A percentile compares a stretch with the other conserved stretches of the same genome.
phyloP scores from a whole-genome alignment of 2,329 filamentous ascomycete genomes.

The Nemania bipapillata region DNA sequence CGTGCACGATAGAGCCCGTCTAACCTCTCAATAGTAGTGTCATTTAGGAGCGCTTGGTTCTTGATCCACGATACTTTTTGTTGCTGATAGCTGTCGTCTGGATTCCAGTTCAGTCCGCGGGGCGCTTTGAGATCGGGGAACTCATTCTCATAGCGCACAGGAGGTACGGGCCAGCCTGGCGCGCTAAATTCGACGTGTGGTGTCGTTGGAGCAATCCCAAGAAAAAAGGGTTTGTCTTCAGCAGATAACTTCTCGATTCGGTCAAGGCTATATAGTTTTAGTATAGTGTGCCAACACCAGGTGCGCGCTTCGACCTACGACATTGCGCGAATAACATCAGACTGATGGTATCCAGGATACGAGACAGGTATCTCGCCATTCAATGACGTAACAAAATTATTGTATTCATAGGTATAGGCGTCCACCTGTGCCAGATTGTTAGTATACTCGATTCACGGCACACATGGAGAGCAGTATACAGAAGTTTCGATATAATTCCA shows the following conservation, averaged over 20 bases:
- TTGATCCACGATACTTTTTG: conserved; percentile 34
- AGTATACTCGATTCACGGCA: background rate
- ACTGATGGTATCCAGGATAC: conserved; percentile 37
- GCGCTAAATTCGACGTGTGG: conserved; percentile 31
- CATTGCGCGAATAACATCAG: conserved; percentile 31
- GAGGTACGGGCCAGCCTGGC: conserved; percentile 33
- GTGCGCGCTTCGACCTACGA: conserved; percentile 21
- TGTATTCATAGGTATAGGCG: conserved; percentile 35
- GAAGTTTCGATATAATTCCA: conserved; percentile 27
- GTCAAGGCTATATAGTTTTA: conserved; percentile 30
- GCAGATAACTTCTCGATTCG: conserved; percentile 33
- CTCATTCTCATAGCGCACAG: conserved; percentile 28
- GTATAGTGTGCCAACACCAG: background rate
- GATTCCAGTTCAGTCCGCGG: conserved; percentile 31
- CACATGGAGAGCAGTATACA: background rate
- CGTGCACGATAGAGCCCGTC: conserved; percentile 35
- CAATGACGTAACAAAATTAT: conserved; percentile 30
- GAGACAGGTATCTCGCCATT: conserved; percentile 36
- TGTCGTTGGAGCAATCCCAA: conserved; percentile 30
- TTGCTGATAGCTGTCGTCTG: conserved; percentile 25
- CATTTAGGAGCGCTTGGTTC: conserved; percentile 17
- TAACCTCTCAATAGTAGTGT: conserved; percentile 12
- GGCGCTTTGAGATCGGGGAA: conserved; percentile 28
- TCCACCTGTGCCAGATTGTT: conserved; percentile 24
- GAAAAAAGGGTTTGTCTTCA: conserved; percentile 31